Percentiles rank a stretch among this genome's conserved stretches.
Evolutionary conservation across 1,284 basidiomycete species (phyloP).

Genomic region (Heliocybe sulcata): DNA sequence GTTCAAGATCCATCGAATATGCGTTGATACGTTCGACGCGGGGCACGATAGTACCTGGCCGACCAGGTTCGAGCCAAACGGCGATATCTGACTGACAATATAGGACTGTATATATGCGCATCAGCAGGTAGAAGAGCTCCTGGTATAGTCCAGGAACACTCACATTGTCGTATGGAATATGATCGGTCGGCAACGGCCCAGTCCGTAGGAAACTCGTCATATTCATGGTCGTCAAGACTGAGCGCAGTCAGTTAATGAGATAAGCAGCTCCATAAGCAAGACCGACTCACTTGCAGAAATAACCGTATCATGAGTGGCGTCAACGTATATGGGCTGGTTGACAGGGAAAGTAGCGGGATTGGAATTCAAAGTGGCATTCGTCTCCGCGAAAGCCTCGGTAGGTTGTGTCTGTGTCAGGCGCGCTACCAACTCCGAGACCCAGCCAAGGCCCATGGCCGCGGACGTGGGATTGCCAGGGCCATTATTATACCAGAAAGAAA

Average conservation of each 20-base stretch:
- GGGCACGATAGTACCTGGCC: constrained; percentile 54
- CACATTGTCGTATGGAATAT: constrained; percentile 49
- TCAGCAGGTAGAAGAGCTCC: background rate
- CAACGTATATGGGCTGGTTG: constrained; percentile 50
- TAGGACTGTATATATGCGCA: constrained; percentile 29
- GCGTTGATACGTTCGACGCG: constrained; percentile 23
- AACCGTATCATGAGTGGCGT: constrained; percentile 44
- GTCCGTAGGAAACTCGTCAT: constrained; percentile 13
- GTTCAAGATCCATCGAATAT: constrained; percentile 50
- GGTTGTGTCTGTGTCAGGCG: constrained; percentile 42
- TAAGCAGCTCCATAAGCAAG: background rate
- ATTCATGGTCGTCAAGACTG: background rate
- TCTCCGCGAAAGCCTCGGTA: constrained; percentile 11
- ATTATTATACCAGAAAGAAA: constrained; percentile 45
- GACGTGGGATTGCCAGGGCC: constrained; percentile 45
- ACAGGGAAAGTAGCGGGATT: constrained; percentile 52
- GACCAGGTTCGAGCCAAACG: constrained; percentile 52
- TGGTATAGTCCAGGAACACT: background rate
- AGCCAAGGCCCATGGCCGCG: constrained; percentile 57
- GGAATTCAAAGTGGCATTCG: background rate
- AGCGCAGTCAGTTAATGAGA: background rate
- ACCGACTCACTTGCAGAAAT: constrained; percentile 13
- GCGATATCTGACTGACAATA: constrained; percentile 34
- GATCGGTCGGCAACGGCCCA: constrained; percentile 49
- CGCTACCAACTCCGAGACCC: constrained; percentile 45